phyloP scores from a whole-genome alignment of 305 asterid species.

The Fraxinus albicans region DNA sequence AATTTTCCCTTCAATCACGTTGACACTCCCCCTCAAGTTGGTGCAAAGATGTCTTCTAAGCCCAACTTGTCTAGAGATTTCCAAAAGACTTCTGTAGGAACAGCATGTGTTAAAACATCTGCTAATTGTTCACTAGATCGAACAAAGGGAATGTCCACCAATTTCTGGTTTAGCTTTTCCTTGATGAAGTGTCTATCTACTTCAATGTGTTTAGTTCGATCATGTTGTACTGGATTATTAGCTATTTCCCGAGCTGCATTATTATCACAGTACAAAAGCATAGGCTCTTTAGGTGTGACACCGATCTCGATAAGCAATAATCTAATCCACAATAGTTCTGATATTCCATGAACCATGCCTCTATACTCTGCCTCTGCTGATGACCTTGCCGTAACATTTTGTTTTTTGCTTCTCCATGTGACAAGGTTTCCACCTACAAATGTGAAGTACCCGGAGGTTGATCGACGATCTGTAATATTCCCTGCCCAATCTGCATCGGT shows the following conservation, averaged over 20 bases:
- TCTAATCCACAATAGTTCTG: background rate
- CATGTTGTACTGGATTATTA: slow-evolving; percentile 5
- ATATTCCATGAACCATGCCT: background rate
- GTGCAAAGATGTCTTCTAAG: no score
- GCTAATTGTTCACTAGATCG: no score
- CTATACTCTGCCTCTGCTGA: background rate
- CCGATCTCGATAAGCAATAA: background rate
- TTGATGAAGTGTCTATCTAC: background rate
- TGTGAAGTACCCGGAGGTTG: background rate
- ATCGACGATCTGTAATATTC: background rate
- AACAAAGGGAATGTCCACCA: background rate
- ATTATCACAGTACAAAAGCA: background rate
- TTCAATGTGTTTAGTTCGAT: background rate
- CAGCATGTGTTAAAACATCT: no score
- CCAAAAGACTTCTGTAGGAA: no score
- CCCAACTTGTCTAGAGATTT: no score
- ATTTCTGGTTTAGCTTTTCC: background rate
- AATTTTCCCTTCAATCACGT: no score
- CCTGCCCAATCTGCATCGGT: background rate
- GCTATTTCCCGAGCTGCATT: background rate
- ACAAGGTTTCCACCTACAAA: background rate
- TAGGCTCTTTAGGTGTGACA: background rate
- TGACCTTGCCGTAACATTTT: background rate
- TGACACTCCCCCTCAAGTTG: no score
- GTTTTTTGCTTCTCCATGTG: background rate